Evolutionary conservation across 768 basidiomycete species (phyloP), one percentile per base, ranked within the genome.

Genomic region (Dentipellis sp.): DNA sequence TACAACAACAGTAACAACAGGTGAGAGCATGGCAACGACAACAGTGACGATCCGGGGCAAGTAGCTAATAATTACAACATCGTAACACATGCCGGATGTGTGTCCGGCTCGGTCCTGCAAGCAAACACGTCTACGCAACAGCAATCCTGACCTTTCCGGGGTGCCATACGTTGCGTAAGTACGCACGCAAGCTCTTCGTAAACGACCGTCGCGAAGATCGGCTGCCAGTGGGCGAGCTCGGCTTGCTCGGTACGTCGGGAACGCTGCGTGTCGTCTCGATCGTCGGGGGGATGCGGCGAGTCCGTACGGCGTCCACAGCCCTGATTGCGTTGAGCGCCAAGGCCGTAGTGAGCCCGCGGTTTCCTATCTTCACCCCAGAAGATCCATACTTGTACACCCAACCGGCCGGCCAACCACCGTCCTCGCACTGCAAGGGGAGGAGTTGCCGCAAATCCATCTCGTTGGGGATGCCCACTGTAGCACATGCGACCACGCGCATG

Each of bases 301-400:
- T 21, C 10, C 40, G 34, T 16, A 16, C 19, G 35, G 39, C 19
- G 37, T 59, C 50, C 59, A 71, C 62, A 2, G 66, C 66, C 50
- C 71, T 66, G 40, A 81, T 71, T 8, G 81, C 81, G 38, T 75
- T 76, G 57, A 81, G 64, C 11, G 80, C 80, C 22, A 81, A 61
- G 1, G 79, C 79, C 21, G 80, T 82, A 2, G 76, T 75, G 19
- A 82, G 67, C 0, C 81, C 80, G 6, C 77, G 73, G 64, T 82
- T 82, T 11, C 78, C 76, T 29, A 83, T 78, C 51, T 67, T 71
- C 50, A 79, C 65, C 0, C 73, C 75, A 0, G 76, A 72, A 0
- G 72, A 70, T 4, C 78, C 78, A 56, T 77, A 80, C 64, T 75
- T 78, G 69, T 80, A 83, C 17, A 83, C 69, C 78, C 79, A 81